Evolutionary conservation across 2,329 filamentous ascomycete species (phyloP).

Genomic region (Colletotrichum karsti): DNA sequence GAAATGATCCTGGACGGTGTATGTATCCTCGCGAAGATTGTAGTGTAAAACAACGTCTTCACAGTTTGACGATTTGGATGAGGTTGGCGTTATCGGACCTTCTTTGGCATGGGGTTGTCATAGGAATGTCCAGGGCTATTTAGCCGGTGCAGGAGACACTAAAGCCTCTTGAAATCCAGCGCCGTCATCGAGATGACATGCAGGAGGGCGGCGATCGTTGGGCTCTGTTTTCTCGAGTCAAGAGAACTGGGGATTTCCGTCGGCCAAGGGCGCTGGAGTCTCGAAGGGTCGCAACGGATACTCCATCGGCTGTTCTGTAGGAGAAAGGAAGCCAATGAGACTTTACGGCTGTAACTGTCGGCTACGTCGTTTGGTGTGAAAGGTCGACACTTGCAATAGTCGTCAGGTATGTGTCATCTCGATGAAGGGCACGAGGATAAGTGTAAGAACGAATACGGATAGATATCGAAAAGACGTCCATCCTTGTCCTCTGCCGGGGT

Average conservation of each 20-base stretch:
- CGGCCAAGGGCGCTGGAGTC: conserved; percentile 1
- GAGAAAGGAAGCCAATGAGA: background rate
- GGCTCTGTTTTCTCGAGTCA: conserved; percentile 13
- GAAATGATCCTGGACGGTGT: background rate
- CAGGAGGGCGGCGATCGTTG: background rate
- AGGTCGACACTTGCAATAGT: no score
- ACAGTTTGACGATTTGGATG: background rate
- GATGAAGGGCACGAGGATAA: no score
- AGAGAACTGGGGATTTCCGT: background rate
- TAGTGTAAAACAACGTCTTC: background rate
- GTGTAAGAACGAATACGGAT: no score
- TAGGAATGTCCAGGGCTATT: conserved; percentile 1
- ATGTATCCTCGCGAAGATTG: background rate
- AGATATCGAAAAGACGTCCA: background rate
- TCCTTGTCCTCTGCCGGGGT: background rate
- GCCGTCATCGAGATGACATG: conserved; percentile 7
- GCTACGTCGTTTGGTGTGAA: no score
- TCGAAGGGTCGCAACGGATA: conserved; percentile 7
- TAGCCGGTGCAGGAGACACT: conserved; percentile 8
- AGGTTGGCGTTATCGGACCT: background rate
- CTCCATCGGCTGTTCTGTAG: background rate
- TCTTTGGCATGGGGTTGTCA: background rate
- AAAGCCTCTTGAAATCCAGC: conserved; percentile 4
- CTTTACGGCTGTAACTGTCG: no score
- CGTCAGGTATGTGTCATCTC: no score